These are phyloP conservation scores for Aspergillus piperis DNA, from an alignment of 2,329 filamentous ascomycete species.

Conservation along the genomic window DNA sequence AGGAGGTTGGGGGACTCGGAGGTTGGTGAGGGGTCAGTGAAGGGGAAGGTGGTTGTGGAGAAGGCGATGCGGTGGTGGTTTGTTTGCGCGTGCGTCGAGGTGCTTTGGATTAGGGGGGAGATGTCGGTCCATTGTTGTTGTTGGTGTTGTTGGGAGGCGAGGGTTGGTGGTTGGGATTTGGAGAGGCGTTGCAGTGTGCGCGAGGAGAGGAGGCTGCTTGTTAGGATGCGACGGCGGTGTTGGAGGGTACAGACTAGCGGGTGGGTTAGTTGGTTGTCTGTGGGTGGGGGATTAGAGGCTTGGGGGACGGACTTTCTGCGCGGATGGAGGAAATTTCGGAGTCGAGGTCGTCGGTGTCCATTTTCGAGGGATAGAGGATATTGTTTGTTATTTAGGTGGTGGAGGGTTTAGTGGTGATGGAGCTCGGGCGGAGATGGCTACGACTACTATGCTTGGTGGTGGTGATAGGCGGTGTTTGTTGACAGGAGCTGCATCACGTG, in stretches of 20 bases:
- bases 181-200: slow-evolving; percentile 32
- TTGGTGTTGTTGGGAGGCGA: not conserved
- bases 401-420: slow-evolving; percentile 3
- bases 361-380: not conserved
- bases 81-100: slow-evolving; percentile 34
- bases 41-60: slow-evolving; percentile 49
- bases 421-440: not conserved
- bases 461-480: slow-evolving; percentile 8
- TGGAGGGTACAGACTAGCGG: slow-evolving; percentile 41
- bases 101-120: slow-evolving; percentile 35
- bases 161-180: not conserved
- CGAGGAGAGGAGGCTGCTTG: slow-evolving; percentile 46
- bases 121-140: slow-evolving; percentile 22
- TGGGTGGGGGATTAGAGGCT: not conserved
- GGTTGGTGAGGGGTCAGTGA: slow-evolving; percentile 45
- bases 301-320: slow-evolving; percentile 39
- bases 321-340: slow-evolving; percentile 44
- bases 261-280: slow-evolving; percentile 22
- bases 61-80: slow-evolving; percentile 50
- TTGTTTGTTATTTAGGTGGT: not conserved
- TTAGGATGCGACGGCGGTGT: slow-evolving; percentile 41
- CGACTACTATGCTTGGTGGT: not conserved
- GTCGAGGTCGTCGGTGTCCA: slow-evolving; percentile 36
- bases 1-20: slow-evolving; percentile 34
- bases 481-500: slow-evolving; percentile 11